Conservation (phyloP, 495 filamentous ascomycete genomes). For the Beverwykella pulmonaria region DNA sequence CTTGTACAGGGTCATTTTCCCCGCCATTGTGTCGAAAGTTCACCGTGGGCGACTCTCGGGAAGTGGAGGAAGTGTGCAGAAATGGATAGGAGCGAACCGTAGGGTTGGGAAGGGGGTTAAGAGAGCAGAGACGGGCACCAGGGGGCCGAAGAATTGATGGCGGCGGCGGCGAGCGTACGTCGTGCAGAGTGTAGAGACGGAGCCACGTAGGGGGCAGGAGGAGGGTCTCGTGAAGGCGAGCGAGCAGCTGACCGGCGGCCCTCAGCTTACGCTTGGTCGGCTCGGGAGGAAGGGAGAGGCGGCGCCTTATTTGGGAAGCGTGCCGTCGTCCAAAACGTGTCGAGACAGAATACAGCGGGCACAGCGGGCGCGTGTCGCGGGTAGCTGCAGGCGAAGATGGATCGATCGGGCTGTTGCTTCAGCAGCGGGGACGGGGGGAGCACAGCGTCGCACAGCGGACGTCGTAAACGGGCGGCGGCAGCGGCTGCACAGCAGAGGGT, state of each 20-base stretch:
- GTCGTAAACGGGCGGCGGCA: not conserved
- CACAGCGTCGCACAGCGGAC: slow-evolving; percentile 7
- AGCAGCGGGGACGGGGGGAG: slow-evolving; percentile 3
- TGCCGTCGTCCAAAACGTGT: slow-evolving; percentile 28
- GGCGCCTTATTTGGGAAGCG: slow-evolving; percentile 4
- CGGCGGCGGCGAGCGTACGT: slow-evolving; percentile 7
- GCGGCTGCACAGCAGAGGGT: not conserved
- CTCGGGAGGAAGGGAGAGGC: not conserved
- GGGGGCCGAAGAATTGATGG: not conserved
- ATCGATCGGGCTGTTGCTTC: slow-evolving; percentile 1
- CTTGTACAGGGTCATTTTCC: slow-evolving; percentile 97
- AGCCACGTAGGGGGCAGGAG: slow-evolving; percentile 21
- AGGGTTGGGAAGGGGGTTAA: not conserved
- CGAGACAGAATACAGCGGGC: not conserved
- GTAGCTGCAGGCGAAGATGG: slow-evolving; percentile 19
- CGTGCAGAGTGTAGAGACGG: not conserved
- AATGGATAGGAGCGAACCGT: not conserved
- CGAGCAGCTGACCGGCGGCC: slow-evolving; percentile 27
- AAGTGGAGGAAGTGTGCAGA: not conserved
- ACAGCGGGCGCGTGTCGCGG: slow-evolving; percentile 29
- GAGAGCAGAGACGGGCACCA: not conserved
- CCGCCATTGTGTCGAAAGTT: slow-evolving; percentile 56
- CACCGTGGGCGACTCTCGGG: not conserved
- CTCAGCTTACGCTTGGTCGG: slow-evolving; percentile 22
- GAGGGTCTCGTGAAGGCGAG: slow-evolving; percentile 7